Conservation (phyloP, 495 filamentous ascomycete species). For the Tuber microsphaerosporum region DNA sequence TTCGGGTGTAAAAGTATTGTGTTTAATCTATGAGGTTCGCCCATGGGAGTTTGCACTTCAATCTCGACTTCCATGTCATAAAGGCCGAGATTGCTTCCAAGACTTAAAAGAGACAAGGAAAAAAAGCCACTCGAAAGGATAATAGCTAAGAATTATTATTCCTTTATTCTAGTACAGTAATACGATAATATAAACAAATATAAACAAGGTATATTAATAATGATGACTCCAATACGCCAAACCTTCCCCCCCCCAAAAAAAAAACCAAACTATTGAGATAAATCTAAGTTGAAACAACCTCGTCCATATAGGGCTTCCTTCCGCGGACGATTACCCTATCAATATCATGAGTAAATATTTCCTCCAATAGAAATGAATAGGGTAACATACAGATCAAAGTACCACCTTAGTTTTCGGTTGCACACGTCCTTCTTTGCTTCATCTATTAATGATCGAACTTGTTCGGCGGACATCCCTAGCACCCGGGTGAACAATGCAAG, state of each 20-base stretch:
- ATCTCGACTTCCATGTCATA: neutral
- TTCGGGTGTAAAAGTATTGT: neutral
- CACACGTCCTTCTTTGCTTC: slow-evolving; percentile 19
- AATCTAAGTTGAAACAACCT: neutral
- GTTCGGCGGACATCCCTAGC: slow-evolving; percentile 24
- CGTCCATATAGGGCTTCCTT: slow-evolving; percentile 17
- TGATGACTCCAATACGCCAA: neutral
- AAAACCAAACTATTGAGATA: neutral
- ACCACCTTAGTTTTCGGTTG: slow-evolving; percentile 32
- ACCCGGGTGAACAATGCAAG: slow-evolving; percentile 30
- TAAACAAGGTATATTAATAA: neutral
- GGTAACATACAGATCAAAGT: slow-evolving; percentile 33
- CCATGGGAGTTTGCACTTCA: no score
- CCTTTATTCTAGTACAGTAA: neutral
- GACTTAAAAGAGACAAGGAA: neutral
- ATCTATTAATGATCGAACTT: slow-evolving; percentile 24
- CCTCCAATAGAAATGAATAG: neutral
- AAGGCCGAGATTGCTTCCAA: neutral
- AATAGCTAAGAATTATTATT: neutral
- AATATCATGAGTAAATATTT: neutral
- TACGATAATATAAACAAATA: neutral
- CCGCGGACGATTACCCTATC: slow-evolving; percentile 28
- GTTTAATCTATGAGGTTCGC: neutral
- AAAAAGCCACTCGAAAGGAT: neutral
- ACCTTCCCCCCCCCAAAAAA: neutral